Conservation (phyloP, 768 basidiomycete species). For the Auriscalpium orientale region DNA sequence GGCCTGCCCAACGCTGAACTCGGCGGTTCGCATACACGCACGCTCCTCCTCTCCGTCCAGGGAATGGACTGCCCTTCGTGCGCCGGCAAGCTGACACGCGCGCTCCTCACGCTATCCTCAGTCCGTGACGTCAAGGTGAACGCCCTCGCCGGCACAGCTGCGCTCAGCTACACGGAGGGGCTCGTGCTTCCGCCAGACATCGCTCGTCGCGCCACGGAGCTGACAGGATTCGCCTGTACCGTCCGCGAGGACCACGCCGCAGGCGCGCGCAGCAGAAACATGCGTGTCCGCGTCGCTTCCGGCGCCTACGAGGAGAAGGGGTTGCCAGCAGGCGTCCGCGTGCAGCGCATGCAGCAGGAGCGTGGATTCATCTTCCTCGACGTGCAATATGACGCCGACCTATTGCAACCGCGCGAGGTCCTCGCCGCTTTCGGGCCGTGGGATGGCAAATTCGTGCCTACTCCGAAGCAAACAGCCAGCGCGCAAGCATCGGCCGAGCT, state of each 20-base stretch:
- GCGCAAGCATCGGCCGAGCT: constrained; percentile 27
- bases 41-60: constrained; percentile 1
- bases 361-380: not conserved
- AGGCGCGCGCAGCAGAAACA: constrained; percentile 1
- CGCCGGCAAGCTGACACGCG: not conserved
- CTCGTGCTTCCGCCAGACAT: constrained; percentile 3
- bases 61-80: constrained; percentile 15
- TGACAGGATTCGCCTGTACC: constrained; percentile 7
- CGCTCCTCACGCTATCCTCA: constrained; percentile 8
- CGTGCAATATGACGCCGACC: constrained; percentile 18
- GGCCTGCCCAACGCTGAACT: not conserved
- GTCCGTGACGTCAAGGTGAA: constrained; percentile 11
- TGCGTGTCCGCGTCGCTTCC: constrained; percentile 2
- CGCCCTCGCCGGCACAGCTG: constrained; percentile 4
- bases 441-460: constrained; percentile 19
- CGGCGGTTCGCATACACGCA: not conserved
- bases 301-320: not conserved
- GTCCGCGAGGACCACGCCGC: not conserved
- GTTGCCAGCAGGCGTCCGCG: constrained; percentile 6
- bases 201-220: constrained; percentile 1
- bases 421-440: constrained; percentile 19
- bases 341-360: not conserved
- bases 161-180: constrained; percentile 9
- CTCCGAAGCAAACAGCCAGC: constrained; percentile 16
- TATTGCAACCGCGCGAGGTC: constrained; percentile 26